Evolutionary conservation across 805 yeast genomes (phyloP), one percentile per base, ranked within the genome.

Genomic region (Starmerella geochares): DNA sequence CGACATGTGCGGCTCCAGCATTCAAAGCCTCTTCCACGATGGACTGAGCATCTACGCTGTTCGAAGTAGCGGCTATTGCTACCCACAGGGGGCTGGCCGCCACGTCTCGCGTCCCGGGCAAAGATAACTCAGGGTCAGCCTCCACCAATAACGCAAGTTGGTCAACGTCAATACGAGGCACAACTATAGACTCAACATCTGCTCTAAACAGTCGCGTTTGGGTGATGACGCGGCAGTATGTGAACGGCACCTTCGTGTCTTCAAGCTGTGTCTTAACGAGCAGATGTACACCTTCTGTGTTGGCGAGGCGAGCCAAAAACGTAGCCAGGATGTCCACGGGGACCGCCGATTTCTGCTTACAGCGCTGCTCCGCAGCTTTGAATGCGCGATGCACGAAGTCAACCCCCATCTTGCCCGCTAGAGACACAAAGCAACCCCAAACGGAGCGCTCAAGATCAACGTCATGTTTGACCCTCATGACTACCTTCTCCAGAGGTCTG

Each of bases 351-450:
- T 52, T 45, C 2, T 27, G 25, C 3, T 23, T 31, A 20, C 47
- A 51, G 2, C 57, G 47, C 23, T 27, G 50, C 17, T 54, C 54
- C 4, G 50, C 57, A 4, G 57, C 48, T 17, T 17, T 29, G 25
- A 54, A 51, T 3, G 47, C 43, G 20, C 46, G 35, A 3, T 14
- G 25, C 2, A 24, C 47, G 21, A 35, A 47, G 3, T 28, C 28
- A 11, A 33, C 27, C 3, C 55, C 55, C 55, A 49, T 54, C 13
- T 42, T 52, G 8, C 38, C 42, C 9, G 54, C 42, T 14, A 59
- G 40, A 1, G 61, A 51, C 2, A 58, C 45, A 29, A 51, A 57
- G 38, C 62, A 59, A 7, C 63, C 62, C 63, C 63, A 60, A 4
- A 50, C 54, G 9, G 58, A 52, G 7, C 47, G 46, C 38, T 54